Percentiles rank a stretch among this genome's conserved stretches.
phyloP scores from a whole-genome alignment of 2,329 filamentous ascomycete species.

The Metarhizium rileyi region DNA sequence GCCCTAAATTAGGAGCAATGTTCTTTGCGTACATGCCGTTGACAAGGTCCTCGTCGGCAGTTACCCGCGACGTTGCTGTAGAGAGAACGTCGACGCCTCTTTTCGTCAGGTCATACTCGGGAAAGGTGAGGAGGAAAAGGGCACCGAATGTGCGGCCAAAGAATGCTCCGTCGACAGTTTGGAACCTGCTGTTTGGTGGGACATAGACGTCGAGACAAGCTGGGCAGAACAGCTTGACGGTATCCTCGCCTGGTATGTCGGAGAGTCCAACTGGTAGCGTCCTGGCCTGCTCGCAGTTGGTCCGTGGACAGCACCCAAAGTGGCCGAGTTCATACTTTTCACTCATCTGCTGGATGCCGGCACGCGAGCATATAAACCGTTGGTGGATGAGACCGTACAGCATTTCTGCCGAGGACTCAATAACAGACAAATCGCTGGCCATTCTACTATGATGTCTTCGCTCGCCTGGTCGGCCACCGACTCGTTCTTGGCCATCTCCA shows the following conservation, averaged over 20 bases:
- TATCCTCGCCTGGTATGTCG: slow-evolving; percentile 92
- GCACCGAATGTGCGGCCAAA: slow-evolving; percentile 96
- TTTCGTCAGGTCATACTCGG: slow-evolving; percentile 81
- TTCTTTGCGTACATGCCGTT: slow-evolving; percentile 85
- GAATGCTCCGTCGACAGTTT: slow-evolving; percentile 94
- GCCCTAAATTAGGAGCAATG: slow-evolving; percentile 77
- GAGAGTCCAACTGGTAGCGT: slow-evolving; percentile 89
- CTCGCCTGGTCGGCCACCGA: slow-evolving; percentile 37
- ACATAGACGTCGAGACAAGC: slow-evolving; percentile 96
- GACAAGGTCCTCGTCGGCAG: slow-evolving; percentile 45
- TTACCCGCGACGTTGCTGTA: slow-evolving; percentile 21
- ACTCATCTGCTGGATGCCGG: slow-evolving; percentile 97
- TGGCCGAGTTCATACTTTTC: slow-evolving; percentile 97
- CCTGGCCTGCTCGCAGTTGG: slow-evolving; percentile 80
- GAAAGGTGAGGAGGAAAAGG: slow-evolving; percentile 97
- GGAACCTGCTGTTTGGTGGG: slow-evolving; percentile 92
- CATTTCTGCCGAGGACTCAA: slow-evolving; percentile 96
- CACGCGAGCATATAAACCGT: slow-evolving; percentile 92
- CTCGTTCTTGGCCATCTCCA: slow-evolving; percentile 50
- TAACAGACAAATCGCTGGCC: slow-evolving; percentile 86
- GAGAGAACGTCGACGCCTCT: slow-evolving; percentile 52
- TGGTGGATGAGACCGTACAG: slow-evolving; percentile 98
- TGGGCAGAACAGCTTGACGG: slow-evolving; percentile 96
- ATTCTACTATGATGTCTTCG: slow-evolving; percentile 74
- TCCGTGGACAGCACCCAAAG: slow-evolving; percentile 92